Base-by-base conservation (phyloP, 1,139 yeast genomes). In the Hyphopichia pseudoburtonii region DNA sequence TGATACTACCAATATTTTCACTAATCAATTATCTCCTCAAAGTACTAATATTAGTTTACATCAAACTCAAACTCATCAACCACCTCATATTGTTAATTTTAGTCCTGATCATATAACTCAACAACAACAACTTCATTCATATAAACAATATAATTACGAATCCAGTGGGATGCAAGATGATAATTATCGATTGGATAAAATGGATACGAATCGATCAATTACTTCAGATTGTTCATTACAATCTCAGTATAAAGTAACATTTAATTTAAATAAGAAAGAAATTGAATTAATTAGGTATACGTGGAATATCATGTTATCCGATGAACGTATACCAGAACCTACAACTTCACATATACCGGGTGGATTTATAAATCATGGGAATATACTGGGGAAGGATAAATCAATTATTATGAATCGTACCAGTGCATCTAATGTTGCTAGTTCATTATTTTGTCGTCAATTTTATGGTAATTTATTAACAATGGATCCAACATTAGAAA, bases 361-460 rank as follows among this genome's bases (percentile, higher is more conserved):
- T 1, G 55, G 57, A 5, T 57, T 57, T 31, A n/a, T n/a, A n/a
- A n/a, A n/a, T n/a, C n/a, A n/a, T n/a, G n/a, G n/a, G n/a, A 15
- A 15, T 5, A 12, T 5, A 7, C 5, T 5, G 12, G 8, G 7
- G n/a, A 23, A 14, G 12, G 6, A 5, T 5, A 21, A 10, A 7
- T 21, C 23, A 21, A 21, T 7, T 7, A 7, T 44, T 30, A 36
- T 45, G 34, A 45, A 41, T 32, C 37, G 48, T 14, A 44, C 54
- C 26, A 44, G 52, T n/a, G 56, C 62, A 2, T 46, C 57, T 27
- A 46, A 60, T 9, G 58, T 71, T 27, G 76, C 79, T 2, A 65
- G 73, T 11, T 71, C 80, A 8, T 56, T 76, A 28, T 77, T 82
- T 52, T 78, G 82, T 46, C 73, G 79, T 40, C 87, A 80, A 57